phyloP scores from a whole-genome alignment of 2,329 filamentous ascomycete species.

The Stagonosporopsis chrysanthemi region DNA sequence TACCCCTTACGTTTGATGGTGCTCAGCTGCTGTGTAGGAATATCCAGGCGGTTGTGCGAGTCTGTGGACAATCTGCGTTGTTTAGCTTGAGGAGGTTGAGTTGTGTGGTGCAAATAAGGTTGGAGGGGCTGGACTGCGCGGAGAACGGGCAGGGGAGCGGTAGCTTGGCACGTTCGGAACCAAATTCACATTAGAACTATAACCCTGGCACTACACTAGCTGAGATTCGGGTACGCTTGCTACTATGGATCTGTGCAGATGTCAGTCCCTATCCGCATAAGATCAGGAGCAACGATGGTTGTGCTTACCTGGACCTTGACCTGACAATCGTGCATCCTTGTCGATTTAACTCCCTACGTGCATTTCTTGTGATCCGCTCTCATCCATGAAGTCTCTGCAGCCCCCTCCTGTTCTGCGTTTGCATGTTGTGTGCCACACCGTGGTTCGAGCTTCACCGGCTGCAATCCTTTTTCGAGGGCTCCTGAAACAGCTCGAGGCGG shows the following conservation, averaged over 20 bases:
- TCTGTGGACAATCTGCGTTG: constrained; percentile 1
- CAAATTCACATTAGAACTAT: neutral
- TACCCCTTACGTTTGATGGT: neutral
- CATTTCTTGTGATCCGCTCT: too few relatives aligned
- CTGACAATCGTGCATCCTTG: neutral
- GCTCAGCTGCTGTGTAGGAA: neutral
- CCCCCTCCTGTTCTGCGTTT: neutral
- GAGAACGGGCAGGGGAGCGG: neutral
- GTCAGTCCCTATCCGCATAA: neutral
- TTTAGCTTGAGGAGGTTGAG: neutral
- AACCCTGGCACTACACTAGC: neutral
- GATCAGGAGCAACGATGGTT: neutral
- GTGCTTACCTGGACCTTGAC: constrained; percentile 1
- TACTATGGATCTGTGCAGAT: neutral
- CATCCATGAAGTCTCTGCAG: neutral
- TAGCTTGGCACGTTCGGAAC: constrained; percentile 6
- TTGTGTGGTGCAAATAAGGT: neutral
- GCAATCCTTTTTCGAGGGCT: neutral
- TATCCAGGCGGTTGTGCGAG: neutral
- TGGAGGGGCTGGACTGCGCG: constrained; percentile 2
- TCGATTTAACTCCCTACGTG: neutral
- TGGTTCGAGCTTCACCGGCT: neutral
- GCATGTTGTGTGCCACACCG: neutral
- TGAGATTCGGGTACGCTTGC: neutral
- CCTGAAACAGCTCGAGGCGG: neutral